phyloP scores from a whole-genome alignment of 306 rosid species.

The Ormosia semicastrata region DNA sequence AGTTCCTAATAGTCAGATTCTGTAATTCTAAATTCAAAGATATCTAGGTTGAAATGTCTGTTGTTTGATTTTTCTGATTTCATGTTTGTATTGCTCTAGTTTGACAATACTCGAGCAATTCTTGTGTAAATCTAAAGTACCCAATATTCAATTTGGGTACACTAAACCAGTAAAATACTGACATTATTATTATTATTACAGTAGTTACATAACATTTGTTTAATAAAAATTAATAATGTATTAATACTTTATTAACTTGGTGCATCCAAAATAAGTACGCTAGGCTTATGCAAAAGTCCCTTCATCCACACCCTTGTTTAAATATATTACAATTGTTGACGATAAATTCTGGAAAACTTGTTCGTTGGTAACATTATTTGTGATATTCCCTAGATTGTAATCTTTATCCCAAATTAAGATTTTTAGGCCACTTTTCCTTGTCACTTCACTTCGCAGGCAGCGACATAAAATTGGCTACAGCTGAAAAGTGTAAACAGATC shows the following conservation, averaged over 20 bases:
- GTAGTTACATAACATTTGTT: neutral
- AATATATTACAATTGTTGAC: neutral
- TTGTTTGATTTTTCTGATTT: too few relatives aligned
- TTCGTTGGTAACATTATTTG: neutral
- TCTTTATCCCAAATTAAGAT: neutral
- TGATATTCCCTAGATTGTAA: neutral
- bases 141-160: too few relatives aligned
- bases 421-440: neutral
- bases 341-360: neutral
- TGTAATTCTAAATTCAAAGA: neutral
- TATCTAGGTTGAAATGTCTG: too few relatives aligned
- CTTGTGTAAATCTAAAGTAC: too few relatives aligned
- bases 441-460: neutral
- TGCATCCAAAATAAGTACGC: neutral
- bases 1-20: neutral
- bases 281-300: too few relatives aligned
- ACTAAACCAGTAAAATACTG: too few relatives aligned
- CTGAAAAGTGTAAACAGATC: neutral
- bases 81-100: too few relatives aligned
- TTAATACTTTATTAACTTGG: neutral
- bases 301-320: neutral
- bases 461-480: neutral
- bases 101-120: too few relatives aligned
- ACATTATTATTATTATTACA: too few relatives aligned
- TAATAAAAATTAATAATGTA: neutral